Conservation (phyloP, 352 stramenopile species). For the Phytopythium kandeliae region DNA sequence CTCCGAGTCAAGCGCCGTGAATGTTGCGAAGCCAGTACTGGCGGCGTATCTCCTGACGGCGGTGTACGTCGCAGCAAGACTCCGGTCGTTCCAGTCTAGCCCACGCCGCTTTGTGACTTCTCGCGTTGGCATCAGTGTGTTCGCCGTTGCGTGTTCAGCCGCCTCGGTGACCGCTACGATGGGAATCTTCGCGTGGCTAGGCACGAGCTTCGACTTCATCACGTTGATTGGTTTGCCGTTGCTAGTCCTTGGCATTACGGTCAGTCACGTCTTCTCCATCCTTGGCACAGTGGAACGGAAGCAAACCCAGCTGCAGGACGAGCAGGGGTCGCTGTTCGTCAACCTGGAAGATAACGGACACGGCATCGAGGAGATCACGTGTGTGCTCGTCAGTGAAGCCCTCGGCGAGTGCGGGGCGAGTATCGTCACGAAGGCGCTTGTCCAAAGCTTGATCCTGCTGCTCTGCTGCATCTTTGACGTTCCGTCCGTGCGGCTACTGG, state of each 20-base stretch:
- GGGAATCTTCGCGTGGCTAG: slow-evolving; percentile 58
- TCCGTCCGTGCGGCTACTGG: slow-evolving; percentile 63
- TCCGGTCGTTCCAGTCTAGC: slow-evolving; percentile 49
- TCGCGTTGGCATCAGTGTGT: slow-evolving; percentile 58
- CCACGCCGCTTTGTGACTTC: slow-evolving; percentile 55
- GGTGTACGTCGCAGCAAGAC: slow-evolving; percentile 59
- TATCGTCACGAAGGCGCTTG: slow-evolving; percentile 40
- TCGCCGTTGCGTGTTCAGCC: slow-evolving; percentile 57
- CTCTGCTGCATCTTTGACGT: slow-evolving; percentile 57
- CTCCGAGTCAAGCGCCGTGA: slow-evolving; percentile 36
- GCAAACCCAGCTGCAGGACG: slow-evolving; percentile 34
- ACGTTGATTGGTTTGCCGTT: slow-evolving; percentile 65
- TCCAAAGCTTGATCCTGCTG: slow-evolving; percentile 40
- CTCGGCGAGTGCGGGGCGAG: slow-evolving; percentile 50
- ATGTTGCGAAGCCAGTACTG: slow-evolving; percentile 29
- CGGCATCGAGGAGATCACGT: slow-evolving; percentile 44
- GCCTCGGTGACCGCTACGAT: slow-evolving; percentile 58
- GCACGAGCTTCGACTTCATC: slow-evolving; percentile 59
- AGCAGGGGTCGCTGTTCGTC: slow-evolving; percentile 44
- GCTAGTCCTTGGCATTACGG: slow-evolving; percentile 58
- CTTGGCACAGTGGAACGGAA: slow-evolving; percentile 48
- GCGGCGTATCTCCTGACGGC: slow-evolving; percentile 65
- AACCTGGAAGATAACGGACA: slow-evolving; percentile 36
- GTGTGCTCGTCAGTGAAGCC: slow-evolving; percentile 39
- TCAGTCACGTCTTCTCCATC: slow-evolving; percentile 69